Evolutionary conservation across 352 stramenopile species (phyloP).

Genomic region (Globisporangium takayamanum): DNA sequence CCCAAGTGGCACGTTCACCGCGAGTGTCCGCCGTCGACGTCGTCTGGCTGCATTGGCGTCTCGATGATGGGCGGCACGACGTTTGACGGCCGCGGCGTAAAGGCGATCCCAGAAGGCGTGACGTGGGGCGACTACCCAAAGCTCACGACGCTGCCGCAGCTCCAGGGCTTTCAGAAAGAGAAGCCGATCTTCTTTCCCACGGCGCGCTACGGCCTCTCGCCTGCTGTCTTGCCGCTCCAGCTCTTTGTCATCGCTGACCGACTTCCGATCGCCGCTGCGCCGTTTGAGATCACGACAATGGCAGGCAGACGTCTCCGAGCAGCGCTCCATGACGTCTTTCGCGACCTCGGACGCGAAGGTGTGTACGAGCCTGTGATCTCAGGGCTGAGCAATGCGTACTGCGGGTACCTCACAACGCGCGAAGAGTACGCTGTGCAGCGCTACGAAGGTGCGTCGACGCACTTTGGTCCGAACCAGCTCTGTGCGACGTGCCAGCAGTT

Average conservation of each 20-base stretch:
- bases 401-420: conserved; percentile 77
- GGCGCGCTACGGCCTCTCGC: conserved; percentile 64
- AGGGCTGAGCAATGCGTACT: conserved; percentile 78
- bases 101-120: conserved; percentile 54
- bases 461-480: conserved; percentile 85
- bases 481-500: conserved; percentile 76
- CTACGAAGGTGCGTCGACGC: conserved; percentile 87
- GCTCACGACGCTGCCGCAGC: conserved; percentile 64
- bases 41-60: conserved; percentile 72
- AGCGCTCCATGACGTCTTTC: conserved; percentile 27
- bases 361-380: conserved; percentile 52
- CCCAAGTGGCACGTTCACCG: conserved; percentile 65
- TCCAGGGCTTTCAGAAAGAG: conserved; percentile 69
- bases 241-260: conserved; percentile 50
- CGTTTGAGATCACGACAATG: conserved; percentile 86
- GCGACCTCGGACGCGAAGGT: conserved; percentile 8
- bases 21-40: conserved; percentile 60
- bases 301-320: conserved; percentile 56
- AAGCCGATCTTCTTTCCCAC: conserved; percentile 80
- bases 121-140: conserved; percentile 65
- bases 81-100: conserved; percentile 69
- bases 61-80: conserved; percentile 79
- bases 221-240: conserved; percentile 65
- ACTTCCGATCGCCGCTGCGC: conserved; percentile 60
- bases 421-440: conserved; percentile 84